Conservation (phyloP, 768 basidiomycete species). For the Mycena venus region DNA sequence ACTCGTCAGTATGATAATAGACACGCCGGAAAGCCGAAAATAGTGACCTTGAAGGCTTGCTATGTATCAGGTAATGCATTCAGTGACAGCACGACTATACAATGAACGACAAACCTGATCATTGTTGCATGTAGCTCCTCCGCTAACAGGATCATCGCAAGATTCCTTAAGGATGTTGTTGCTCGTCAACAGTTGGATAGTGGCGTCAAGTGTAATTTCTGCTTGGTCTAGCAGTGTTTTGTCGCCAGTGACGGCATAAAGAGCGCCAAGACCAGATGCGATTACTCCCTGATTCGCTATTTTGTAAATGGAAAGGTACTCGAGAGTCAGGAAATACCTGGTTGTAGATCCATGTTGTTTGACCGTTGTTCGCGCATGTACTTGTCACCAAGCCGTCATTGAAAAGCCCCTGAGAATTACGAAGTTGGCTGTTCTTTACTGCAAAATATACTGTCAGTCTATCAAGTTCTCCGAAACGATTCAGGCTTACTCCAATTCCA, state of each 20-base stretch:
- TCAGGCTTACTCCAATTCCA: conserved; percentile 52
- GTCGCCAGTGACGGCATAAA: conserved; percentile 56
- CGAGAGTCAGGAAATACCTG: conserved; percentile 50
- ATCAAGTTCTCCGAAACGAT: background rate
- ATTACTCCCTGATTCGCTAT: conserved; percentile 61
- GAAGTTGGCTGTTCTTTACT: conserved; percentile 61
- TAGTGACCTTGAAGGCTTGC: conserved; percentile 60
- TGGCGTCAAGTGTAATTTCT: conserved; percentile 66
- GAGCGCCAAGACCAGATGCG: conserved; percentile 64
- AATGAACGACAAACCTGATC: conserved; percentile 53
- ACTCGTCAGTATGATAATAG: background rate
- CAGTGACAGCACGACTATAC: background rate
- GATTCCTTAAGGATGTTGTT: conserved; percentile 62
- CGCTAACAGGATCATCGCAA: conserved; percentile 59
- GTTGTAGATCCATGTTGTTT: conserved; percentile 74
- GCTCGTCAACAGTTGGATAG: conserved; percentile 54
- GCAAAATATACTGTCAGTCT: background rate
- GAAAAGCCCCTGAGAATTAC: conserved; percentile 58
- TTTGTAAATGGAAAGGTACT: background rate
- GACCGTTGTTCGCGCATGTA: conserved; percentile 58
- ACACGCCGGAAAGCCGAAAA: background rate
- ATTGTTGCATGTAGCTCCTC: conserved; percentile 62
- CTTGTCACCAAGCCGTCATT: conserved; percentile 56
- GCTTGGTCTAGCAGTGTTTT: conserved; percentile 57
- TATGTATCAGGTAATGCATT: conserved; percentile 19